Base-by-base conservation (phyloP, 306 rosid species). In the Pterocarpus santalinus region DNA sequence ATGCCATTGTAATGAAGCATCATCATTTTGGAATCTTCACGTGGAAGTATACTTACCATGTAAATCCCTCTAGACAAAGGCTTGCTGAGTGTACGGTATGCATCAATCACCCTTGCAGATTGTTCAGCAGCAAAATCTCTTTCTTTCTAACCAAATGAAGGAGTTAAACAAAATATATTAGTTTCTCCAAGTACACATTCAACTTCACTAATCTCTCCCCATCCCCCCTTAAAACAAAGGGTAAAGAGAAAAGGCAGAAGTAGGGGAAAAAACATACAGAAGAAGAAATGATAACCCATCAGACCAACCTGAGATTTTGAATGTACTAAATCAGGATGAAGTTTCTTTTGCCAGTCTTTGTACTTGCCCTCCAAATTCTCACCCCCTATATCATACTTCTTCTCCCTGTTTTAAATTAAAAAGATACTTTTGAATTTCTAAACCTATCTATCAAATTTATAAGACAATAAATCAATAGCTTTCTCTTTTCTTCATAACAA, bases 281-380 rank as follows among this genome's bases (percentile, higher is more conserved):
- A 72, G 34, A 69, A 34, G 60, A 44, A 73, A 69, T 60, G 82
- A 67, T 38, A 68, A 58, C 55, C 38, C 82, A 8, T 56, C 10
- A 64, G 72, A 79, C 85, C 56, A 55, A 95, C 99, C 94, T 90
- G 84, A 13, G 99, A 93, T 86, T 92, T 95, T 17, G 98, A 90
- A 90, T 93, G 98, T 77, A 95, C 99, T 70, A 95, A 83, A 90
- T 95, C 99, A 62, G 99, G 99, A 85, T 95, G 99, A 84, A 95
- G 77, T 72, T 93, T 90, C 86, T 93, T 95, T 87, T 95, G 99
- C 99, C 99, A 95, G 2, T 88, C 90, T 75, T 95, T 95, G 83
- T 95, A 95, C 88, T 89, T 88, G 33, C 89, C 79, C 80, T 92
- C 96, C 89, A 95, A 80, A 87, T 86, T 80, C 57, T 81, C 86